Base-by-base conservation (phyloP, 1,139 yeast species). In the Saccharomyces hybrid region DNA sequence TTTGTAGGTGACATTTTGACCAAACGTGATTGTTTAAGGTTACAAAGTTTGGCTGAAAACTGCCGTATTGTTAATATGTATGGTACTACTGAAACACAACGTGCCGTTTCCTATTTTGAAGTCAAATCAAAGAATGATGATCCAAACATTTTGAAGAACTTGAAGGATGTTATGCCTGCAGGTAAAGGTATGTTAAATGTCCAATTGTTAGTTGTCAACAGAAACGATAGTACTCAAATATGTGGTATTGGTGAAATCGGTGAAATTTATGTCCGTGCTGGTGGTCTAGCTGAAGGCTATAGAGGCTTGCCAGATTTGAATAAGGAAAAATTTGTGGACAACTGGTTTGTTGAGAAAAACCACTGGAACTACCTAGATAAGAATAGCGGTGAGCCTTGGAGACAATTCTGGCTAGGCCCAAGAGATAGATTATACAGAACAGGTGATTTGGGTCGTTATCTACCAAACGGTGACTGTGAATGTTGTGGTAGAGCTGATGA, bases 201-300 rank as follows among this genome's bases (percentile, higher is more conserved):
- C 50, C 99, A 93, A 72, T 76, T 93, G 55, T 78, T 95, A 56
- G 96, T 95, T 59, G 98, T 95, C 46, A 95, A 95, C 75, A 80
- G 99, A 69, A 78, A 87, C 63, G 96, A 91, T 65, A 80, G 86
- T 55, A 79, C 88, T 25, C 95, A 89, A 73, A 81, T 95, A 8
- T 93, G 99, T 77, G 99, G 97, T 70, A 91, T 95, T 59, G 99
- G 99, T 62, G 99, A 93, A 74, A 95, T 93, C 56, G 99, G 99
- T 64, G 99, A 93, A 70, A 91, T 93, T 59, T 93, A 93, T 67
- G 98, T 95, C 11, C 84, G 99, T 69, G 99, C 99, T 46, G 99
- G 91, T 55, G 99, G 99, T 54, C 79, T 93, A 57, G 96, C 98
- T 23, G 99, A 91, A 71, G 97, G 98, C 2, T 93, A 93, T 73